Base-by-base conservation (phyloP, 257 asterid genomes). In the Fraxinus anomala region DNA sequence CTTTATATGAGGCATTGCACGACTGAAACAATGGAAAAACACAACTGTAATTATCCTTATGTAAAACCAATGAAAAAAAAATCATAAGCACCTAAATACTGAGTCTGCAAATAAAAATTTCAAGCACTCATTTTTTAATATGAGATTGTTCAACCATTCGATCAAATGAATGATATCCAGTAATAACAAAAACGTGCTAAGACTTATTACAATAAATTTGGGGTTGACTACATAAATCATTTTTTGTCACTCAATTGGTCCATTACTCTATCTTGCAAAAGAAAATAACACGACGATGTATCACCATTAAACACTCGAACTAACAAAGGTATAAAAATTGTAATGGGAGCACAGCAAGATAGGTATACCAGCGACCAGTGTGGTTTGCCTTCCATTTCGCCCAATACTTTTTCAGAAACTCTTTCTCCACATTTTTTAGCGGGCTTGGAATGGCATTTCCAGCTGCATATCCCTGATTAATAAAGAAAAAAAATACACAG, bases 1-100 rank as follows among this genome's bases (percentile, higher is more conserved):
- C 92, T 95, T 95, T 82, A 95, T 93, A 83, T 95, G 99, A 81
- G 99, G 98, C 98, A 95, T 95, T 76, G 99, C 99, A 44, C 93
- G 97, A 80, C 99, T 95, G 92, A 17, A 80, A 78, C 51, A 82
- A 68, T 66, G 47, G 39, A 79, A 81, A 72, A 70, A 74, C 69
- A 30, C 76, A 78, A 44, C 49, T 34, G 39, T 83, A 72, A 83
- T 81, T 39, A 56, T 70, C 75, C 74, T 72, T 63, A 34, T 63
- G 71, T 68, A 77, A 59, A 37, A 69, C 42, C 54, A 77, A 11
- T 54, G 65, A 63, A 31, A 31, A 59, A 39, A 61, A 39, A 37
- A 51, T 5, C 68, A 61, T 34, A 70, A 70, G 26, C 40, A 37
- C 72, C 75, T 33, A 77, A 13, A 66, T 28, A 68, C 26, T 63